A percentile compares a stretch with the other conserved stretches of the same genome.
Evolutionary conservation across 2,329 filamentous ascomycete species (phyloP).

Genomic region (Trichoderma endophyticum): DNA sequence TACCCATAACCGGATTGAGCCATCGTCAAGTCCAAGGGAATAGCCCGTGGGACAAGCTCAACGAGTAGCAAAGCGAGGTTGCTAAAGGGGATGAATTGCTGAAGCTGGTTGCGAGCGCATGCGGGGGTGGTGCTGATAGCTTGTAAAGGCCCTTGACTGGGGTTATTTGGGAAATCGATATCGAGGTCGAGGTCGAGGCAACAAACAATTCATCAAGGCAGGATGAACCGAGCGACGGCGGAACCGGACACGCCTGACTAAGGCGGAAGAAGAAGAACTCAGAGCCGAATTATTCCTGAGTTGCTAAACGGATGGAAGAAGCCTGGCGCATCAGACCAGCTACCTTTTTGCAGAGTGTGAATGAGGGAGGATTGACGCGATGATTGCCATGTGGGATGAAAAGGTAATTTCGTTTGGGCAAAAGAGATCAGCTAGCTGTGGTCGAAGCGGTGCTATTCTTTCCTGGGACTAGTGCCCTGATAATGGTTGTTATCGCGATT

Average conservation of each 20-base stretch:
- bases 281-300: neutral
- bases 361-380: constrained; percentile 2
- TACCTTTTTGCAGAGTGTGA: neutral
- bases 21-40: constrained; percentile 25
- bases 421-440: neutral
- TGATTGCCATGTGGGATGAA: constrained; percentile 18
- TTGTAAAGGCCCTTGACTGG: neutral
- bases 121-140: neutral
- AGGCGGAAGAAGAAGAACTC: neutral
- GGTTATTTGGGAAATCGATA: neutral
- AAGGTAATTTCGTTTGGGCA: constrained; percentile 14
- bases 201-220: neutral
- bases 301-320: neutral
- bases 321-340: neutral
- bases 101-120: neutral
- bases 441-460: neutral
- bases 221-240: neutral
- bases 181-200: neutral
- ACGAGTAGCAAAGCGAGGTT: neutral
- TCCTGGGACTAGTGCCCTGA: neutral
- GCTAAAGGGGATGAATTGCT: neutral
- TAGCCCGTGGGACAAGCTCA: neutral
- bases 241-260: neutral
- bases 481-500: constrained; percentile 3
- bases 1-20: constrained; percentile 30